Evolutionary conservation across 2,329 filamentous ascomycete genomes (phyloP).

Genomic region (Alternaria burnsii): DNA sequence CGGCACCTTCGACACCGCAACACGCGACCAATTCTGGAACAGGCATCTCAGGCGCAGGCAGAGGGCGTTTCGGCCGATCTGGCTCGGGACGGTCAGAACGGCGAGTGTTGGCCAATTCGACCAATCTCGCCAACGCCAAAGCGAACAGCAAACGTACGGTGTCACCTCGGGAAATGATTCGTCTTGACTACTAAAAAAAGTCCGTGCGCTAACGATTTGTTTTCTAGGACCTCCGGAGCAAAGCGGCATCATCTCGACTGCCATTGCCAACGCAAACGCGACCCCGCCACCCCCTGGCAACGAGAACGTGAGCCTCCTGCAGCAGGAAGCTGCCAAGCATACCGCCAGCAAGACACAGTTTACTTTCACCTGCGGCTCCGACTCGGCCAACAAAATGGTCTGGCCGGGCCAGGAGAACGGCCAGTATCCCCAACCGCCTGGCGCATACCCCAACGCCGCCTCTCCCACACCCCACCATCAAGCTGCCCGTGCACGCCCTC

Average conservation of each 20-base stretch:
- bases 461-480: slow-evolving; percentile 30
- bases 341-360: slow-evolving; percentile 85
- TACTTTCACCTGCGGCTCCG: slow-evolving; percentile 94
- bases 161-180: slow-evolving; percentile 40
- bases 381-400: slow-evolving; percentile 79
- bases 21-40: slow-evolving; percentile 59
- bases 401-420: slow-evolving; percentile 71
- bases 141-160: slow-evolving; percentile 51
- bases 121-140: slow-evolving; percentile 55
- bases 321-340: slow-evolving; percentile 70
- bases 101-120: slow-evolving; percentile 54
- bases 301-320: slow-evolving; percentile 80
- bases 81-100: slow-evolving; percentile 54
- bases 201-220: slow-evolving; percentile 51
- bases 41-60: slow-evolving; percentile 83
- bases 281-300: slow-evolving; percentile 61
- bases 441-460: slow-evolving; percentile 42
- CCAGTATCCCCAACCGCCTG: slow-evolving; percentile 49
- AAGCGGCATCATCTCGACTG: slow-evolving; percentile 88
- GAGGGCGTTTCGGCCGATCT: slow-evolving; percentile 80
- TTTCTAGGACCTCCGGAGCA: slow-evolving; percentile 54
- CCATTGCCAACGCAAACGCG: slow-evolving; percentile 84
- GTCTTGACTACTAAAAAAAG: slow-evolving; percentile 24
- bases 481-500: slow-evolving; percentile 38
- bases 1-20: slow-evolving; percentile 62